Conservation (phyloP, 2,329 filamentous ascomycete genomes). For the Byssochlamys sp. region DNA sequence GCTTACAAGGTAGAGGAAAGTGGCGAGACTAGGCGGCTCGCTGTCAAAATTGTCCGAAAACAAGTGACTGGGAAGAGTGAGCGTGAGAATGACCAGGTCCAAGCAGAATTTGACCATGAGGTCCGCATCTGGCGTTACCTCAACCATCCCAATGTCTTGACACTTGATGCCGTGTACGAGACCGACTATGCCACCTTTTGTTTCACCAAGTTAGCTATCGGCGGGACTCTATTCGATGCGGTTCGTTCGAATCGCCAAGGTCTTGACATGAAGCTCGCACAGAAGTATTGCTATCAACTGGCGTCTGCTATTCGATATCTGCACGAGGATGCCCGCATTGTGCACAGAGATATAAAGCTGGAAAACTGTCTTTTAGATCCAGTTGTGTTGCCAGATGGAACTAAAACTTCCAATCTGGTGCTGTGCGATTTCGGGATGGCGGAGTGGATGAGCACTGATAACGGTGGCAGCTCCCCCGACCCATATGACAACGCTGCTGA, state of each 20-base stretch:
- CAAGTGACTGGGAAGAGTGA: conserved; percentile 47
- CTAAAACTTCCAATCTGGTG: conserved; percentile 47
- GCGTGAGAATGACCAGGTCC: conserved; percentile 54
- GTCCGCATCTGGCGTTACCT: conserved; percentile 59
- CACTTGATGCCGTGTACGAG: conserved; percentile 55
- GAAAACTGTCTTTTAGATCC: conserved; percentile 59
- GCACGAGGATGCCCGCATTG: conserved; percentile 57
- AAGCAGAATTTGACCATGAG: conserved; percentile 60
- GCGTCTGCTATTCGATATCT: conserved; percentile 57
- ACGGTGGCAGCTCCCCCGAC: conserved; percentile 41
- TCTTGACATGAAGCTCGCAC: conserved; percentile 43
- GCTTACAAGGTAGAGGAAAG: conserved; percentile 52
- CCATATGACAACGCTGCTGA: conserved; percentile 39
- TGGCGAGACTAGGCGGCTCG: conserved; percentile 43
- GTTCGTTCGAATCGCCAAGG: conserved; percentile 48
- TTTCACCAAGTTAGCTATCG: conserved; percentile 55
- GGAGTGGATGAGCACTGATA: conserved; percentile 53
- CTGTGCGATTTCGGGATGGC: conserved; percentile 63
- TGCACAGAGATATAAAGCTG: conserved; percentile 60
- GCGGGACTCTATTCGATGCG: conserved; percentile 56
- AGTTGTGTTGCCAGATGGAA: conserved; percentile 37
- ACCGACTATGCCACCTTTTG: conserved; percentile 61
- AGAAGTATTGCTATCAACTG: conserved; percentile 54
- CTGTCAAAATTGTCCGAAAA: conserved; percentile 60
- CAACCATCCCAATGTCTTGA: conserved; percentile 52